Evolutionary conservation across 2,329 filamentous ascomycete species (phyloP).

Genomic region (Hypomyces perniciosus): DNA sequence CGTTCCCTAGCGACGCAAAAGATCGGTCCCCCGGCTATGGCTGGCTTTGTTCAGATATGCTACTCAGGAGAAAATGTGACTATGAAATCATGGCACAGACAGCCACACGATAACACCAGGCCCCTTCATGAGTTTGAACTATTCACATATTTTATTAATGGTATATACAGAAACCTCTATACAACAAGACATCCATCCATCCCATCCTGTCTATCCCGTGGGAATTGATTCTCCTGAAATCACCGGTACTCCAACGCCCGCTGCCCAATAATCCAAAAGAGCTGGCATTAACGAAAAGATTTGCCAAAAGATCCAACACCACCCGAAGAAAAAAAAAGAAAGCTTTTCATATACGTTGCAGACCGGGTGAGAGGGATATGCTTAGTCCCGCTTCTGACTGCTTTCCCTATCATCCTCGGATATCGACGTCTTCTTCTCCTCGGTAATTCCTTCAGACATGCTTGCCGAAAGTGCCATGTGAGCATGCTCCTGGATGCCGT

Average conservation of each 20-base stretch:
- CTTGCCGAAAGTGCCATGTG: slow-evolving; percentile 29
- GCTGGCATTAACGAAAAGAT: not conserved
- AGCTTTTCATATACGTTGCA: slow-evolving; percentile 5
- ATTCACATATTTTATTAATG: not conserved
- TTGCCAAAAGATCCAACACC: not conserved
- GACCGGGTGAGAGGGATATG: not conserved
- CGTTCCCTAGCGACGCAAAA: no score
- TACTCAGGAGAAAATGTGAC: no score
- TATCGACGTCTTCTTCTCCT: slow-evolving; percentile 15
- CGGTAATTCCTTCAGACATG: slow-evolving; percentile 20
- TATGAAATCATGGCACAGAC: no score
- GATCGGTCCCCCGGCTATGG: no score
- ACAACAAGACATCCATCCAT: not conserved
- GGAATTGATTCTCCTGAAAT: not conserved
- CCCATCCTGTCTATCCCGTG: not conserved
- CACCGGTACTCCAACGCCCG: slow-evolving; percentile 13
- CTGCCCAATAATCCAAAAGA: slow-evolving; percentile 5
- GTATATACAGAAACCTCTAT: slow-evolving; percentile 8
- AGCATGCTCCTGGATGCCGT: slow-evolving; percentile 64
- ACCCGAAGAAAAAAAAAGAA: slow-evolving; percentile 5
- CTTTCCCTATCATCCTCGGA: slow-evolving; percentile 5
- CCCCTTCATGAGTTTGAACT: no score
- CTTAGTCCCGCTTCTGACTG: slow-evolving; percentile 6
- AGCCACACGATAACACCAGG: no score
- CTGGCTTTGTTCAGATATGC: no score